A percentile compares a stretch with the other conserved stretches of the same genome.
These are phyloP conservation scores for Apophysomyces variabilis DNA, from an alignment of 371 early-diverging fungal species.

Conservation along the genomic window DNA sequence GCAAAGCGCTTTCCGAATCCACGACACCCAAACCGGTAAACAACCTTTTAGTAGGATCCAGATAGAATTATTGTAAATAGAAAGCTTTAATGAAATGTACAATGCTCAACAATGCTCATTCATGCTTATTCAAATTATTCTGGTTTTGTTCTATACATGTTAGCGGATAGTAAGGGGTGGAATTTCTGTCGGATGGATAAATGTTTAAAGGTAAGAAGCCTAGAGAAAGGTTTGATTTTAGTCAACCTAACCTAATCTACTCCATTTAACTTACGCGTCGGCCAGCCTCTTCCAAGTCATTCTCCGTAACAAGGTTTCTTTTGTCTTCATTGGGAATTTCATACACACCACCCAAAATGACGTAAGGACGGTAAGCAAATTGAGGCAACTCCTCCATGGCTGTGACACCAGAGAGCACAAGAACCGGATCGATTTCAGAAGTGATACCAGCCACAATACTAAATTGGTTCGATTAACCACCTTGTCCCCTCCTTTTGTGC, in stretches of 20 bases:
- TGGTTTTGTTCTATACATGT: neutral
- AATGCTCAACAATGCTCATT: slow-evolving; percentile 11
- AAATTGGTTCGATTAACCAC: slow-evolving; percentile 1
- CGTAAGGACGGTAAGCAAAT: slow-evolving; percentile 65
- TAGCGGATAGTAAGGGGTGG: neutral
- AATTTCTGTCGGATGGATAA: neutral
- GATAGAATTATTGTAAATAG: neutral
- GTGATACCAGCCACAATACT: slow-evolving; percentile 59
- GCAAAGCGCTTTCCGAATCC: slow-evolving; percentile 4
- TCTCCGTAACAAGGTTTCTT: slow-evolving; percentile 41
- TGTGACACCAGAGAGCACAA: slow-evolving; percentile 69
- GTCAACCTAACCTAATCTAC: neutral
- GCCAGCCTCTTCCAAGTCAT: slow-evolving; percentile 48
- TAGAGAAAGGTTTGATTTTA: neutral
- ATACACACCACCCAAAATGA: slow-evolving; percentile 65
- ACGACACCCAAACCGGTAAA: neutral
- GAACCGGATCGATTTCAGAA: slow-evolving; percentile 67
- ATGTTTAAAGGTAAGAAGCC: slow-evolving; percentile 6
- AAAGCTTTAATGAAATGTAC: slow-evolving; percentile 2
- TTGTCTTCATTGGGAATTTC: slow-evolving; percentile 58
- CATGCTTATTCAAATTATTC: neutral
- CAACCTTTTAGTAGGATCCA: no score
- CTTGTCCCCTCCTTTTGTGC: neutral
- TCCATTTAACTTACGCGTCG: slow-evolving; percentile 31
- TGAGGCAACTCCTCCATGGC: slow-evolving; percentile 52